Base-by-base conservation (phyloP, 345 rosid genomes). In the Kernera saxatilis region DNA sequence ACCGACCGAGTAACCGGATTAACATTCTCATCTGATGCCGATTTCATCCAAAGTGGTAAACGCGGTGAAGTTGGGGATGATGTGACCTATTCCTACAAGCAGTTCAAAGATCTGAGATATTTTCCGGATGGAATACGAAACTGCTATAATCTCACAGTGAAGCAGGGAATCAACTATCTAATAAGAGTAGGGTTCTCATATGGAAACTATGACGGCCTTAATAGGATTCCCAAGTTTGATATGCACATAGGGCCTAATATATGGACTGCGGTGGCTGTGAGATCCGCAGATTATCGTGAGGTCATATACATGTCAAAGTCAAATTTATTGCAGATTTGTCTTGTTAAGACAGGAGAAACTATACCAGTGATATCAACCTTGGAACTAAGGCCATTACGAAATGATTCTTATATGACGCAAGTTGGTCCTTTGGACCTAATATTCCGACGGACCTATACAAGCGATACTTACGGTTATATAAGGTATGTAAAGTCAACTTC, bases 301-400 rank as follows among this genome's bases (percentile, higher is more conserved):
- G 57, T 85, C 33, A 53, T 87, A 2, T 71, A 87, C 74, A 22
- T 56, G 26, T 30, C 80, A 1, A 27, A 50, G 6, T 63, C 78
- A 12, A 64, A 77, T 5, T 27, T 45, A 39, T 36, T 82, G 12
- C 62, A 78, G 46, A 40, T 87, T 25, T 89, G 90, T 72, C 79
- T 83, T 1, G 82, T 83, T 11, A 85, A 89, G 54, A 75, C 73
- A 30, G 69, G 65, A 22, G 1, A 19, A 29, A 82, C 84, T 8
- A 37, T 74, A 9, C 89, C 88, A 33, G 68, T 88, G 54, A 75
- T 85, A 27, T 81, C 85, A 1, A 62, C 77, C 2, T 63, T 86
- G 43, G 89, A 88, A 8, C 26, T 84, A 5, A 75, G 90, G 59
- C 79, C 48, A 29, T 8, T 82, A 26, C 54, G 53, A 15, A 71